Evolutionary conservation across 2,329 filamentous ascomycete genomes (phyloP), one percentile per base, ranked within the genome.

Genomic region (Leptographium flavum): DNA sequence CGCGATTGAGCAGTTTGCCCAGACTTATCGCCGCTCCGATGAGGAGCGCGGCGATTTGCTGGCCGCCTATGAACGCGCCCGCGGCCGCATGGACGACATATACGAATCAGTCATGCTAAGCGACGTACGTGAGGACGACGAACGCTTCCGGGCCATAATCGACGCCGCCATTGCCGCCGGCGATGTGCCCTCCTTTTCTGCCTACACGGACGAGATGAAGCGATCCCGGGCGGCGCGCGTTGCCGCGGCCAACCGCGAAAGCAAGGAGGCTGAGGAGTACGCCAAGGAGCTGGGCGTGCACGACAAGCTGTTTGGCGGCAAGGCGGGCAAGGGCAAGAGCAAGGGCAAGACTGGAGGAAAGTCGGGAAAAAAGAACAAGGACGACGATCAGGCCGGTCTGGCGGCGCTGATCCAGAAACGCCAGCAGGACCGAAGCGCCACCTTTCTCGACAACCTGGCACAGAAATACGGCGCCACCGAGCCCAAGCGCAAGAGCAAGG

Each of bases 71-170:
- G 77, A 78, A 54, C 69, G 79, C 52, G 67, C 65, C 56, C 70
- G 86, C 57, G 92, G 92, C 30, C 70, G 83, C 50, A 79, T 96
- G 76, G 76, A 83, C 55, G 63, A 63, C 17, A 65, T 98, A 1
- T 96, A 93, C 62, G 76, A 87, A 58, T 67, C 68, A 0, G 82
- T 98, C 35, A 94, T 98, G 79, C 71, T 95, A 38, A 93, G 86
- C 54, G 74, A 90, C 56, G 79, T 87, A 10, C 58, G 87, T 2
- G 78, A 83, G 45, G 92, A 98, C 53, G 92, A 98, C 54, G 80
- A 83, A 45, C 73, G 92, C 9, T 95, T 94, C 63, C 74, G 86
- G 14, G 63, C 58, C 15, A 85, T 94, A 38, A 87, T 98, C 45
- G 77, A 94, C 56, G 70, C 77, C 31, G 92, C 87, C 3, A 92